Evolutionary conservation across 2,329 filamentous ascomycete genomes (phyloP).

Genomic region (Pestalotiopsis sp.): DNA sequence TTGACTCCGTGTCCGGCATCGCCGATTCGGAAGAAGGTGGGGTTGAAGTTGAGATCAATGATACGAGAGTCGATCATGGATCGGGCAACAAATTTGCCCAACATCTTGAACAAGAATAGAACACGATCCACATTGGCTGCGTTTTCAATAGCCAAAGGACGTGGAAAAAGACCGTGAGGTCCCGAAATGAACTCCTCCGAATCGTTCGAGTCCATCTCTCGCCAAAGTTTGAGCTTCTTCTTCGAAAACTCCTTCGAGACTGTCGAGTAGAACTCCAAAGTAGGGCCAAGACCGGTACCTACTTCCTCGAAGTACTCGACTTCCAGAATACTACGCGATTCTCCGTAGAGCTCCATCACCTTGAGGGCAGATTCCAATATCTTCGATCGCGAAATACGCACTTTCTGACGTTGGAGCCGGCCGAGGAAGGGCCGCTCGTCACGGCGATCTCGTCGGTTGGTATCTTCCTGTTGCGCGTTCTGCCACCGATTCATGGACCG

Average conservation of each 20-base stretch:
- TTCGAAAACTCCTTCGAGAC: slow-evolving; percentile 97
- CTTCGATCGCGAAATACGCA: slow-evolving; percentile 92
- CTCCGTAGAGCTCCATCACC: slow-evolving; percentile 97
- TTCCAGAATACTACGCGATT: slow-evolving; percentile 93
- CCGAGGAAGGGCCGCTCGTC: slow-evolving; percentile 92
- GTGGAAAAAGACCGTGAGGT: slow-evolving; percentile 83
- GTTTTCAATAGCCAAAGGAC: slow-evolving; percentile 82
- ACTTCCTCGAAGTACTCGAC: slow-evolving; percentile 99
- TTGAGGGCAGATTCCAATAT: slow-evolving; percentile 97
- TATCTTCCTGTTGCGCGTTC: slow-evolving; percentile 80
- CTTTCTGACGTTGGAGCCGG: slow-evolving; percentile 90
- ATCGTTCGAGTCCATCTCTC: slow-evolving; percentile 78
- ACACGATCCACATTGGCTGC: slow-evolving; percentile 85
- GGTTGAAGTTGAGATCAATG: slow-evolving; percentile 96
- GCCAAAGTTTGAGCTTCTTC: slow-evolving; percentile 96
- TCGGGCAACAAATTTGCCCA: slow-evolving; percentile 95
- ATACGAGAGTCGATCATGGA: slow-evolving; percentile 99
- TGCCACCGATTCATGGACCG: slow-evolving; percentile 98
- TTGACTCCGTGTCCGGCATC: slow-evolving; percentile 68
- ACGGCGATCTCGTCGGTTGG: slow-evolving; percentile 78
- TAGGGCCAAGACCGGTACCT: slow-evolving; percentile 91
- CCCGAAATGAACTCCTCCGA: slow-evolving; percentile 83
- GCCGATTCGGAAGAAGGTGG: slow-evolving; percentile 94
- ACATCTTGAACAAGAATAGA: slow-evolving; percentile 84
- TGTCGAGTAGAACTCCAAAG: slow-evolving; percentile 95